A percentile compares a stretch with the other conserved stretches of the same genome.
Conservation (phyloP, 768 basidiomycete species). For the Mycena floridula region DNA sequence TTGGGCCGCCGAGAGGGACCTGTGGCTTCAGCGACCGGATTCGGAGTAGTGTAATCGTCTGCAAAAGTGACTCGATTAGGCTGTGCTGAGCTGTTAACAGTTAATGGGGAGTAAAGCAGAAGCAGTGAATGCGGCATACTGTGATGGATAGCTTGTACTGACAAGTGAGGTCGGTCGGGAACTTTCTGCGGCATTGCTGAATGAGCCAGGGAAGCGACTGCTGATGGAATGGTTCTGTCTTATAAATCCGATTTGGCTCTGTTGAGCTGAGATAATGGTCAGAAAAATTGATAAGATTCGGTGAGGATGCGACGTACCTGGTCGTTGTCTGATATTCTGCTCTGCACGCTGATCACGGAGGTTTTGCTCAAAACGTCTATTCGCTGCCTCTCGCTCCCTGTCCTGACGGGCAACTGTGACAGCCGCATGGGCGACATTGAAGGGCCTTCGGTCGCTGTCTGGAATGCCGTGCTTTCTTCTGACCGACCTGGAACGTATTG, state of each 20-base stretch:
- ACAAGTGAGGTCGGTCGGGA: slow-evolving; percentile 4
- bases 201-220: too few relatives aligned
- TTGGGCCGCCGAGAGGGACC: slow-evolving; percentile 25
- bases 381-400: slow-evolving; percentile 36
- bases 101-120: background rate
- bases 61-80: slow-evolving; percentile 22
- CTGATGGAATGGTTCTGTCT: too few relatives aligned
- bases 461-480: slow-evolving; percentile 79
- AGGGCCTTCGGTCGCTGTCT: slow-evolving; percentile 75
- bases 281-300: too few relatives aligned
- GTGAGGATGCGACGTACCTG: slow-evolving; percentile 17
- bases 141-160: slow-evolving; percentile 8
- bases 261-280: too few relatives aligned
- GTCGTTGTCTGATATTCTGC: slow-evolving; percentile 12
- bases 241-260: too few relatives aligned
- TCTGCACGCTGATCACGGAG: slow-evolving; percentile 10
- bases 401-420: slow-evolving; percentile 53
- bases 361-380: slow-evolving; percentile 11
- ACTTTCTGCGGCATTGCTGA: too few relatives aligned
- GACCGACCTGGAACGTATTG: slow-evolving; percentile 44
- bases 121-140: slow-evolving; percentile 5
- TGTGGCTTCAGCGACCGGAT: slow-evolving; percentile 13
- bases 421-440: slow-evolving; percentile 83
- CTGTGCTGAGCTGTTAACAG: background rate
- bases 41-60: slow-evolving; percentile 31